A percentile compares a stretch with the other conserved stretches of the same genome.
These are phyloP conservation scores for Phytophthora quininea DNA, from an alignment of 352 stramenopile species.

Conservation along the genomic window DNA sequence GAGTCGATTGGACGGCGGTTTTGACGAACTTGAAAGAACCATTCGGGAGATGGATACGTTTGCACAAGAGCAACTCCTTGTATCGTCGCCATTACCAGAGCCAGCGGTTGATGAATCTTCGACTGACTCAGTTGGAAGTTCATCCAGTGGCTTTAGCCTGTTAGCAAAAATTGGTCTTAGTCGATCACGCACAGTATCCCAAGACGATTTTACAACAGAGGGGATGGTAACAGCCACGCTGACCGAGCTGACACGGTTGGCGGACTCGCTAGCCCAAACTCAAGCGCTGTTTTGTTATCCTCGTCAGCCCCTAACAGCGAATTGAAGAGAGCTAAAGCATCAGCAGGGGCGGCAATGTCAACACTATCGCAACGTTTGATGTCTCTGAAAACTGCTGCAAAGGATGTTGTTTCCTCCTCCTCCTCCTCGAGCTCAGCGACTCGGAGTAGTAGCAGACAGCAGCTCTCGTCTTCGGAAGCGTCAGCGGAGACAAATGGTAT, in stretches of 20 bases:
- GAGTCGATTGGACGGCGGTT: constrained; percentile 81
- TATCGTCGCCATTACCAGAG: constrained; percentile 37
- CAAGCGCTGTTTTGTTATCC: neutral
- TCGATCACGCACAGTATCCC: constrained; percentile 38
- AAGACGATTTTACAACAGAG: constrained; percentile 39
- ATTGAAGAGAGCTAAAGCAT: constrained; percentile 20
- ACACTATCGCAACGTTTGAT: constrained; percentile 69
- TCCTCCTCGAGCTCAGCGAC: constrained; percentile 31
- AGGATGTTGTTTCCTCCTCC: constrained; percentile 65
- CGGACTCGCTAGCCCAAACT: neutral
- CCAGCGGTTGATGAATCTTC: constrained; percentile 7
- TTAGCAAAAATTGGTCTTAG: constrained; percentile 56
- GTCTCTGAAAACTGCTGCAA: constrained; percentile 67
- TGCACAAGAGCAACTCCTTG: constrained; percentile 75
- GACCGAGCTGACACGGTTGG: constrained; percentile 11
- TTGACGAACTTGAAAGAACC: constrained; percentile 77
- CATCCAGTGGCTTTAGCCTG: constrained; percentile 46
- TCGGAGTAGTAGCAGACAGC: constrained; percentile 22
- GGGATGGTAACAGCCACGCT: constrained; percentile 2
- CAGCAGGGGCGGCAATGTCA: constrained; percentile 42
- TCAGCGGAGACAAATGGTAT: constrained; percentile 42
- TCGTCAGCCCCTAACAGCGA: constrained; percentile 18
- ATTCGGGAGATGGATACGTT: constrained; percentile 72
- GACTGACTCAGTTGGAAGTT: constrained; percentile 17
- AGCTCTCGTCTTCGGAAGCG: constrained; percentile 13